Evolutionary conservation across 2,329 filamentous ascomycete species (phyloP).

Genomic region (Exserohilum rostratum): DNA sequence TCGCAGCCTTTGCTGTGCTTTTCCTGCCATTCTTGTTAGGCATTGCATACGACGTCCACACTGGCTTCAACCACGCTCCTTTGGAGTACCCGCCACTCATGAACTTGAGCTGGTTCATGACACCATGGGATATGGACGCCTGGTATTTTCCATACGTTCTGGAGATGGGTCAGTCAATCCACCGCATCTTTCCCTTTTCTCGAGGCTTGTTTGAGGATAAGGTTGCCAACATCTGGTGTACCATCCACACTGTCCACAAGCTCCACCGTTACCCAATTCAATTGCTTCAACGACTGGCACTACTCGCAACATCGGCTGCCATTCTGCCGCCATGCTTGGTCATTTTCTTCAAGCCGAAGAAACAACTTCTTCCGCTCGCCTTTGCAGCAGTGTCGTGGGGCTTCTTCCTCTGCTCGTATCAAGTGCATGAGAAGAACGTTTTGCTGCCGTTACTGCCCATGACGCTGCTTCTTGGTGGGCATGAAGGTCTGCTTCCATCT

Average conservation of each 20-base stretch:
- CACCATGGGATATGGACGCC: slow-evolving; percentile 65
- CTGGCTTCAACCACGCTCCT: slow-evolving; percentile 60
- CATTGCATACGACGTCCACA: slow-evolving; percentile 70
- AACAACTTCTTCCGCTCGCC: slow-evolving; percentile 76
- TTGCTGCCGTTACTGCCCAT: slow-evolving; percentile 90
- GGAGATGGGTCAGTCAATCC: slow-evolving; percentile 81
- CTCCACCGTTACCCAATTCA: slow-evolving; percentile 74
- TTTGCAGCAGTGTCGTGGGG: slow-evolving; percentile 89
- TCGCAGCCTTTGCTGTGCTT: slow-evolving; percentile 74
- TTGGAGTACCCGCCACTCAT: slow-evolving; percentile 8
- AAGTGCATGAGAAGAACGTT: slow-evolving; percentile 98
- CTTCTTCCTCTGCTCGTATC: slow-evolving; percentile 97
- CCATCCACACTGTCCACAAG: slow-evolving; percentile 87
- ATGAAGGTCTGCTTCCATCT: slow-evolving; percentile 76
- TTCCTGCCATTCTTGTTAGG: slow-evolving; percentile 77
- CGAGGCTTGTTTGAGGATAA: slow-evolving; percentile 98
- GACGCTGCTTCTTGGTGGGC: slow-evolving; percentile 82
- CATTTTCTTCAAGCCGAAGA: slow-evolving; percentile 78
- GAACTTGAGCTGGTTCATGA: slow-evolving; percentile 21
- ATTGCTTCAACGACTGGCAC: slow-evolving; percentile 76
- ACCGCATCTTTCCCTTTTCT: slow-evolving; percentile 94
- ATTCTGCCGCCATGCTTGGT: slow-evolving; percentile 81
- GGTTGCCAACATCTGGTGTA: slow-evolving; percentile 98
- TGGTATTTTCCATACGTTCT: slow-evolving; percentile 76
- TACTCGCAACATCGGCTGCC: slow-evolving; percentile 74